These are phyloP conservation scores for Hypoxylon rubiginosum DNA, from an alignment of 2,329 filamentous ascomycete genomes.

Conservation along the genomic window DNA sequence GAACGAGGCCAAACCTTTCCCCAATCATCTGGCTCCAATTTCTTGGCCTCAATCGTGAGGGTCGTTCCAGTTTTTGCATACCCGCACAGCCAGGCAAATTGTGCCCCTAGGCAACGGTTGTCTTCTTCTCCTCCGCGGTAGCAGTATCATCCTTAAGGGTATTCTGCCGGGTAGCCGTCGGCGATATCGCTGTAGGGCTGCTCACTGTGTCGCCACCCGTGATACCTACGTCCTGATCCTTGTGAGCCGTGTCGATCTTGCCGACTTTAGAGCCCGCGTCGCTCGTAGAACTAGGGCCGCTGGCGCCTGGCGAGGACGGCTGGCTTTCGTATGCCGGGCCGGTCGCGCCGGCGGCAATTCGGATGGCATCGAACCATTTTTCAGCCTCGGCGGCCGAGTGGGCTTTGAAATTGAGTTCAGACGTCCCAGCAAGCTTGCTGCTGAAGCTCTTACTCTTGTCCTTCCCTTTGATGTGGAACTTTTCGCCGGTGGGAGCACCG, in stretches of 20 bases:
- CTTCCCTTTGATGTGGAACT: constrained; percentile 97
- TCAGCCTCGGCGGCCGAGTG: constrained; percentile 83
- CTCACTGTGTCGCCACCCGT: constrained; percentile 52
- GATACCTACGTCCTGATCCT: constrained; percentile 64
- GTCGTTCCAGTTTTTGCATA: constrained; percentile 16
- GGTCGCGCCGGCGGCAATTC: constrained; percentile 68
- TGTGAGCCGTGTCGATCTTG: constrained; percentile 50
- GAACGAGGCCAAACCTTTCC: constrained; percentile 2
- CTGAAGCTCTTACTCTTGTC: constrained; percentile 85
- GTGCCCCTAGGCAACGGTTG: constrained; percentile 41
- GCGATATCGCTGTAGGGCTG: constrained; percentile 52
- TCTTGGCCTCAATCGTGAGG: constrained; percentile 8
- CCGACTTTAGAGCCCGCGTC: constrained; percentile 48
- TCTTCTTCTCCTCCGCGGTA: constrained; percentile 46
- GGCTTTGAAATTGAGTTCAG: constrained; percentile 90
- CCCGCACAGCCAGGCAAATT: constrained; percentile 23
- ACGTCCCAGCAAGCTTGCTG: constrained; percentile 82
- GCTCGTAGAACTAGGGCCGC: constrained; percentile 38
- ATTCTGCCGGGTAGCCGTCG: constrained; percentile 42
- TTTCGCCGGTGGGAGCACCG: constrained; percentile 78
- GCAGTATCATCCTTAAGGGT: constrained; percentile 35
- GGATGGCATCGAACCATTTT: constrained; percentile 86
- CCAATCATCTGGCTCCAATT: constrained; percentile 9
- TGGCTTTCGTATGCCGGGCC: constrained; percentile 54
- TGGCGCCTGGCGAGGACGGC: constrained; percentile 53